Conservation (phyloP, 2,329 filamentous ascomycete genomes). For the Pseudodiploospora longispora region DNA sequence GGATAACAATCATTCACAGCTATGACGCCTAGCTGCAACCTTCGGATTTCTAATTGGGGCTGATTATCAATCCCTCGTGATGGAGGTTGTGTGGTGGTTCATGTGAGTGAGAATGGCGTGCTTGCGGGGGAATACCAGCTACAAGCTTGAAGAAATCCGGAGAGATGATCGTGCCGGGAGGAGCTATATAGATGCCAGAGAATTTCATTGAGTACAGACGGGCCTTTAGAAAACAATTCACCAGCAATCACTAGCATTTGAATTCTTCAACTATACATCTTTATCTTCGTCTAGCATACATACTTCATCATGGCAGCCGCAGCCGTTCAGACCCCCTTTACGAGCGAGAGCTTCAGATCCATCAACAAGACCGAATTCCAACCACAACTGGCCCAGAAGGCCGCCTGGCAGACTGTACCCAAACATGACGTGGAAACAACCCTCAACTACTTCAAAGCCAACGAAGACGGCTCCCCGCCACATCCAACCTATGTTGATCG, state of each 20-base stretch:
- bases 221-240: not conserved
- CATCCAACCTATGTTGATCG: constrained; percentile 24
- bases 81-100: not conserved
- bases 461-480: constrained; percentile 33
- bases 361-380: constrained; percentile 4
- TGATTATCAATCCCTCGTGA: constrained; percentile 17
- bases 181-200: not conserved
- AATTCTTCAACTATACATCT: too few species aligned
- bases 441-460: constrained; percentile 32
- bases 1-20: not conserved
- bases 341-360: constrained; percentile 6
- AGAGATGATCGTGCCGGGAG: not conserved
- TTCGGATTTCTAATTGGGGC: constrained; percentile 1
- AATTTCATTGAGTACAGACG: too few species aligned
- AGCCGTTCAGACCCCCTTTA: constrained; percentile 12
- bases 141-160: not conserved
- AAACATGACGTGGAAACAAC: constrained; percentile 24
- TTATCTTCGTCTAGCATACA: not conserved
- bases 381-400: constrained; percentile 3
- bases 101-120: constrained; percentile 15
- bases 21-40: not conserved
- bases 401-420: constrained; percentile 1
- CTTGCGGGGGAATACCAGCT: constrained; percentile 10
- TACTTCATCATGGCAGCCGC: constrained; percentile 15
- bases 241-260: too few species aligned